Evolutionary conservation across 2,329 filamentous ascomycete genomes (phyloP).

Genomic region (Penicillium psychrosexuale): DNA sequence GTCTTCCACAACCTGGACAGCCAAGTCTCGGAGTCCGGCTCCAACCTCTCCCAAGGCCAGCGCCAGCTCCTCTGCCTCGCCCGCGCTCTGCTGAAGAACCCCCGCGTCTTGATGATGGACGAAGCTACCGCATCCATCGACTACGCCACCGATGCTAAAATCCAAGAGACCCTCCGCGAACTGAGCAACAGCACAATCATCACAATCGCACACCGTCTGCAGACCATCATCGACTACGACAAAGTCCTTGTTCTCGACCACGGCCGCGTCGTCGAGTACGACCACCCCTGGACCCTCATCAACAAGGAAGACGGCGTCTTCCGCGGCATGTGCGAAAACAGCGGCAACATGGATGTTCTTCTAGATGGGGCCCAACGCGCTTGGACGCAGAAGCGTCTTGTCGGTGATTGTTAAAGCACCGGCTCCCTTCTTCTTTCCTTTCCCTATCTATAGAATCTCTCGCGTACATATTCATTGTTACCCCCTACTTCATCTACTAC

Average conservation of each 20-base stretch:
- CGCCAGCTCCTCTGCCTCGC: slow-evolving; percentile 92
- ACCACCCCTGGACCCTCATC: slow-evolving; percentile 81
- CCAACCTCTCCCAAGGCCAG: slow-evolving; percentile 93
- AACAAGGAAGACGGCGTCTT: slow-evolving; percentile 66
- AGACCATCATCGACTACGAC: slow-evolving; percentile 97
- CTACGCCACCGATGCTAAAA: slow-evolving; percentile 91
- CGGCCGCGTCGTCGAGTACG: slow-evolving; percentile 82
- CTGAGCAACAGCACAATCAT: slow-evolving; percentile 84
- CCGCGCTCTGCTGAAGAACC: slow-evolving; percentile 83
- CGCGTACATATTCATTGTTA: slow-evolving; percentile 10
- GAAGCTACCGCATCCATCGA: slow-evolving; percentile 97
- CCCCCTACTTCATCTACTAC: not conserved
- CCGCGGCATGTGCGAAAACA: slow-evolving; percentile 66
- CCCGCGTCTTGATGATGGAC: slow-evolving; percentile 97
- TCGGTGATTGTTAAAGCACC: slow-evolving; percentile 39
- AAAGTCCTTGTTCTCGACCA: slow-evolving; percentile 94
- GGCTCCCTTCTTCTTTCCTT: not conserved
- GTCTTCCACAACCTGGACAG: slow-evolving; percentile 85
- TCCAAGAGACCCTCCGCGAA: slow-evolving; percentile 94
- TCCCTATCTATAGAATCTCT: slow-evolving; percentile 3
- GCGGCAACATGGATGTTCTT: slow-evolving; percentile 59
- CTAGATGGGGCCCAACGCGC: slow-evolving; percentile 54
- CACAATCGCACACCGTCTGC: slow-evolving; percentile 91
- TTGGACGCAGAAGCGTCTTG: slow-evolving; percentile 47
- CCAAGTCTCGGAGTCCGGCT: slow-evolving; percentile 81